phyloP scores from a whole-genome alignment of 1,284 basidiomycete species.

The Rugosomyces carneus region DNA sequence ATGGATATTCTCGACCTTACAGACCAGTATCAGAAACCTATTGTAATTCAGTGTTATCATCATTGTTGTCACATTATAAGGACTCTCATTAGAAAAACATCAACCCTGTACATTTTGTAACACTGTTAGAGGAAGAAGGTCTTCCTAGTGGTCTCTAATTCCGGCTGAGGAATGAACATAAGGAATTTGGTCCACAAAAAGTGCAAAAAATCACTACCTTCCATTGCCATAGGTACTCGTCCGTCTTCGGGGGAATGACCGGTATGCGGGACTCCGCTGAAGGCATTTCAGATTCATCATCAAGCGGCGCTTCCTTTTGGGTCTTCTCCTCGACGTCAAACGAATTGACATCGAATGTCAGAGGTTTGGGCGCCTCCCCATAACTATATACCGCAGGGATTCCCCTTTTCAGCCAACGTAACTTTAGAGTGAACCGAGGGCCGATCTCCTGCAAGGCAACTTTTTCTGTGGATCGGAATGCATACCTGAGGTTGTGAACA shows the following conservation, averaged over 20 bases:
- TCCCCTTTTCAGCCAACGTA: conserved; percentile 85
- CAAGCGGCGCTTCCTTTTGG: conserved; percentile 10
- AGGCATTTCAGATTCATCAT: conserved; percentile 14
- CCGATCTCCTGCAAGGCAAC: conserved; percentile 97
- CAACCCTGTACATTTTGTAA: too few relatives aligned
- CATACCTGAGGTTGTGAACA: conserved; percentile 62
- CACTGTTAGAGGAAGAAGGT: conserved; percentile 81
- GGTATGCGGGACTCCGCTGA: conserved; percentile 10
- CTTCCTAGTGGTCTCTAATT: conserved; percentile 68
- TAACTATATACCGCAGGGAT: conserved; percentile 73
- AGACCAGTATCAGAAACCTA: background rate
- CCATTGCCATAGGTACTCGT: conserved; percentile 77
- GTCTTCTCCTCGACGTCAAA: conserved; percentile 30
- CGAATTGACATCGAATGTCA: conserved; percentile 56
- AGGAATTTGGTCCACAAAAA: conserved; percentile 7
- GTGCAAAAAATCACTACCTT: conserved; percentile 46
- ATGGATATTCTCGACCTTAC: background rate
- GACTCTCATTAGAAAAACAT: background rate
- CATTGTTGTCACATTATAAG: background rate
- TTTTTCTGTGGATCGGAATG: conserved; percentile 87
- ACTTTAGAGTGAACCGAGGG: conserved; percentile 93
- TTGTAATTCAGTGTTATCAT: background rate
- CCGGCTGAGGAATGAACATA: conserved; percentile 42
- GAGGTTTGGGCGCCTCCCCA: conserved; percentile 49
- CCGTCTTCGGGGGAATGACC: conserved; percentile 48